Conservation (phyloP, 2,329 filamentous ascomycete species). For the Diaporthe amygdali region DNA sequence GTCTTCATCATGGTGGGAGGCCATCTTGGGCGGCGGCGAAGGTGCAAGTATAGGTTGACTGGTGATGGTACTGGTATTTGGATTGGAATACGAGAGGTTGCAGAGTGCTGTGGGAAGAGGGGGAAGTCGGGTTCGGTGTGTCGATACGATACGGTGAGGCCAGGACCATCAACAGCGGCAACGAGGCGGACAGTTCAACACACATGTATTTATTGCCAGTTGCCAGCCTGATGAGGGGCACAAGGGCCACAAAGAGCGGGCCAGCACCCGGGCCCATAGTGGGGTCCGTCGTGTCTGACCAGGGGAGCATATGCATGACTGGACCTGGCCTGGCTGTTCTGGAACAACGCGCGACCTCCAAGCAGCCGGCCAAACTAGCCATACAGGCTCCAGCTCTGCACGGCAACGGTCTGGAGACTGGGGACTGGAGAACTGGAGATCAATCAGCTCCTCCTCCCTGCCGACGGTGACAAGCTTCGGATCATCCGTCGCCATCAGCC, state of each 20-base stretch:
- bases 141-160: constrained; percentile 25
- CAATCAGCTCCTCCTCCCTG: background rate
- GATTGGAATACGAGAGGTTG: background rate
- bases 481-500: background rate
- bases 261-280: background rate
- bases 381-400: background rate
- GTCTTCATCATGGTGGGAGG: constrained; percentile 77
- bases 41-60: background rate
- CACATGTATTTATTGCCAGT: constrained; percentile 23
- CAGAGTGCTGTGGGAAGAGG: background rate
- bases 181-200: constrained; percentile 24
- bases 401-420: constrained; percentile 2
- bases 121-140: background rate
- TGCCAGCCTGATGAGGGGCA: constrained; percentile 23
- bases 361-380: background rate
- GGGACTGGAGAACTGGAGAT: background rate
- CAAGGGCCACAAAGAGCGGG: constrained; percentile 16
- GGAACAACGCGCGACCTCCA: constrained; percentile 15
- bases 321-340: constrained; percentile 18
- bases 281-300: background rate
- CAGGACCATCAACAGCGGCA: constrained; percentile 14
- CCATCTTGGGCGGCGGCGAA: constrained; percentile 55
- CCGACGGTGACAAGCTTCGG: constrained; percentile 7
- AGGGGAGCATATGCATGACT: constrained; percentile 21
- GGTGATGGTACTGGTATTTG: background rate